A percentile compares a stretch with the other conserved stretches of the same genome.
phyloP scores from a whole-genome alignment of 345 rosid genomes.

The Citrus mangshanensis region DNA sequence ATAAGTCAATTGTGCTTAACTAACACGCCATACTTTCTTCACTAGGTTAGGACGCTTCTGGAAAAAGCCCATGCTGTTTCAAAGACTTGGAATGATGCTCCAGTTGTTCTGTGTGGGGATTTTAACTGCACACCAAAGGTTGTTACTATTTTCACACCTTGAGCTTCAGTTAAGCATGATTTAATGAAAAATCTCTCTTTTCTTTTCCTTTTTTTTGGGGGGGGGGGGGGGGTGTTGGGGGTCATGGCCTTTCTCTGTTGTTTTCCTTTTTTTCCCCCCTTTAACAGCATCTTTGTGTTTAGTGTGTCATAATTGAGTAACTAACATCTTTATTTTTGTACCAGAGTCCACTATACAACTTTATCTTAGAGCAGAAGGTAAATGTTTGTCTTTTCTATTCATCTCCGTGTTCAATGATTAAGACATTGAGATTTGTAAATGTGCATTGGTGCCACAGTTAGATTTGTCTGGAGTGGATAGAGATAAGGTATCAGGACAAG shows the following conservation, averaged over 20 bases:
- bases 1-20: not conserved
- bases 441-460: conserved; percentile 46
- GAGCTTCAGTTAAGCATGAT: conserved; percentile 12
- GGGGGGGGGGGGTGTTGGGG: not conserved
- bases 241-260: conserved; percentile 5
- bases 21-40: conserved; percentile 15
- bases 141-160: conserved; percentile 12
- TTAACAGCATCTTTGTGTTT: conserved; percentile 7
- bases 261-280: not conserved
- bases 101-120: conserved; percentile 94
- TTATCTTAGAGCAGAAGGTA: conserved; percentile 83
- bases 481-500: conserved; percentile 91
- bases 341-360: conserved; percentile 95
- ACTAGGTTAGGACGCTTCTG: conserved; percentile 74
- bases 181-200: conserved; percentile 12
- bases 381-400: conserved; percentile 11
- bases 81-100: conserved; percentile 76
- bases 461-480: conserved; percentile 65
- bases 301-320: not conserved
- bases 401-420: conserved; percentile 6
- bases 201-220: not conserved
- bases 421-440: not conserved
- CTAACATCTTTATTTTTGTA: conserved; percentile 24
- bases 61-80: conserved; percentile 78
- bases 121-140: conserved; percentile 96